These are phyloP conservation scores for Boletus mariae DNA, from an alignment of 1,284 basidiomycete genomes.

Conservation along the genomic window DNA sequence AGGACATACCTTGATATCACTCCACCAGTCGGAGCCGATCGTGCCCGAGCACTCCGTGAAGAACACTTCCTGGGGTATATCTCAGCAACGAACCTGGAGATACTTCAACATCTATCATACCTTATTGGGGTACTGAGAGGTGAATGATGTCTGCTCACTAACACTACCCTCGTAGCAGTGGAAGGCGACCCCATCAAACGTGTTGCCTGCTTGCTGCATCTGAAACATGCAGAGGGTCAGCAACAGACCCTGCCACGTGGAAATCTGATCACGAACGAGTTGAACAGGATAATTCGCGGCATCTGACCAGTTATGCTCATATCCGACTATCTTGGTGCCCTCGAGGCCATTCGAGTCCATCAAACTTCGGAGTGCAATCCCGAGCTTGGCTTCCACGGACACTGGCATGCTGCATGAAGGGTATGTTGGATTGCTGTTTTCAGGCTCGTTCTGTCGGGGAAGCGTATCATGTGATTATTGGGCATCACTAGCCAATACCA, in stretches of 20 bases:
- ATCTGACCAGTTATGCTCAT: conserved; percentile 51
- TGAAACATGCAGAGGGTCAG: conserved; percentile 17
- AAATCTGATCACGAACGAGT: conserved; percentile 36
- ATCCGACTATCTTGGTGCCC: conserved; percentile 44
- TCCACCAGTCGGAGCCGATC: conserved; percentile 70
- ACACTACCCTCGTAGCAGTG: conserved; percentile 48
- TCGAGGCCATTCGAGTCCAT: conserved; percentile 46
- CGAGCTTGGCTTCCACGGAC: conserved; percentile 41
- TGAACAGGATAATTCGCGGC: conserved; percentile 47
- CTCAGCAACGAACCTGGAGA: background rate
- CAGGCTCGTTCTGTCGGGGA: conserved; percentile 46
- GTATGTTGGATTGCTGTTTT: conserved; percentile 43
- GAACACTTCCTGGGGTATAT: conserved; percentile 38
- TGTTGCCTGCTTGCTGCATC: conserved; percentile 45
- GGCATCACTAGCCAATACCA: background rate
- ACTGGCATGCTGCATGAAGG: conserved; percentile 42
- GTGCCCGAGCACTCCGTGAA: conserved; percentile 52
- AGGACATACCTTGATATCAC: conserved; percentile 61
- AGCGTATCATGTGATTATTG: background rate
- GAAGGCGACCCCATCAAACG: conserved; percentile 49
- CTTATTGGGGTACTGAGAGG: conserved; percentile 43
- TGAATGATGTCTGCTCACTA: conserved; percentile 42
- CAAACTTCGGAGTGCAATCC: conserved; percentile 38
- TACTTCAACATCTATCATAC: conserved; percentile 6
- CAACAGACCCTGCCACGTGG: background rate